Conservation (phyloP, 345 rosid species). For the Murraya koenigii region DNA sequence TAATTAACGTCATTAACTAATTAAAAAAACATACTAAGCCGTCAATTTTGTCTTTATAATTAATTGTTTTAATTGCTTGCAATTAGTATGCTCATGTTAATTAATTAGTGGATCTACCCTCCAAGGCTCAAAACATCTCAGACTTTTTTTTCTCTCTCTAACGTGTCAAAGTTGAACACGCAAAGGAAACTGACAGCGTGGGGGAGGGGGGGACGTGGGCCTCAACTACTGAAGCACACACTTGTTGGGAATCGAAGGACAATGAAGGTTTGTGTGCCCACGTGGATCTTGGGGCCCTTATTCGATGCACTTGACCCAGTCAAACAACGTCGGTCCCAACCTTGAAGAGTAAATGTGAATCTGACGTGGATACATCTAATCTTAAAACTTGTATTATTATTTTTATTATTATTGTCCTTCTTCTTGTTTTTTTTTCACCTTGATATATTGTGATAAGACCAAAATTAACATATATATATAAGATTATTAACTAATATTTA, state of each 20-base stretch:
- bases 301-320: constrained; percentile 13
- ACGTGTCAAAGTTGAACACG: constrained; percentile 3
- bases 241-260: constrained; percentile 18
- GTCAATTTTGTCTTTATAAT: constrained; percentile 9
- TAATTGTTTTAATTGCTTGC: background rate
- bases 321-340: constrained; percentile 11
- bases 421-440: too few relatives aligned
- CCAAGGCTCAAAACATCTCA: background rate
- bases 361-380: constrained; percentile 22
- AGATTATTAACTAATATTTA: too few relatives aligned
- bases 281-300: constrained; percentile 11
- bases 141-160: background rate
- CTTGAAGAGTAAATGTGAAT: constrained; percentile 4
- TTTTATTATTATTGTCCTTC: too few relatives aligned
- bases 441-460: too few relatives aligned
- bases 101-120: too few relatives aligned
- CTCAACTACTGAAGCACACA: background rate
- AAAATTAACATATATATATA: too few relatives aligned
- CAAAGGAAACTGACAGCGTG: constrained; percentile 1
- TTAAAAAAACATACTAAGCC: constrained; percentile 1
- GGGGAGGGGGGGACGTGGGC: too few relatives aligned
- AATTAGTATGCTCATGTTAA: background rate
- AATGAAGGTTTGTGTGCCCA: background rate
- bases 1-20: background rate
- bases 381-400: too few relatives aligned